Percentiles rank a stretch among this genome's conserved stretches.
Conservation (phyloP, 2,329 filamentous ascomycete genomes). For the Thyridium curvatum region DNA sequence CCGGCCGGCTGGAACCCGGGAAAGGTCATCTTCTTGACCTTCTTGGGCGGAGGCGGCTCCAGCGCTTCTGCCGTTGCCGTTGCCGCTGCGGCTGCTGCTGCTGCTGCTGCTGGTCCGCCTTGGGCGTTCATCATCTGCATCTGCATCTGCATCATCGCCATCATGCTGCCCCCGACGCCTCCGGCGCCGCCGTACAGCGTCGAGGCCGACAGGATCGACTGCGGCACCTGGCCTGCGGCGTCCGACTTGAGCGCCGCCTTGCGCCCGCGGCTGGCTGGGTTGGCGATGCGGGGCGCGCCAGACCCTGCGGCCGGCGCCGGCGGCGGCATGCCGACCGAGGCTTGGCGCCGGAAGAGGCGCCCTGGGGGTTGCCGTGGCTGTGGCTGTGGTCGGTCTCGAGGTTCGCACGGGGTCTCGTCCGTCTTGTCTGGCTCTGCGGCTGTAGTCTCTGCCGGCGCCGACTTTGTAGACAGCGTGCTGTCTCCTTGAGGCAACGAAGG, state of each 20-base stretch:
- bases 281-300: slow-evolving; percentile 22
- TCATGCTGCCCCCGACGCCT: neutral
- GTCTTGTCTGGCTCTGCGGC: neutral
- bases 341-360: too few relatives aligned
- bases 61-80: neutral
- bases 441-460: neutral
- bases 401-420: too few relatives aligned
- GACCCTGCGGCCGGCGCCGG: neutral
- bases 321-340: too few relatives aligned
- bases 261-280: slow-evolving; percentile 45
- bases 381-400: too few relatives aligned
- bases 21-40: slow-evolving; percentile 19
- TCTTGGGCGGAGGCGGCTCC: slow-evolving; percentile 11
- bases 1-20: slow-evolving; percentile 43
- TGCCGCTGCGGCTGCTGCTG: neutral
- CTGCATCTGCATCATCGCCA: neutral
- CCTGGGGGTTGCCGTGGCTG: too few relatives aligned
- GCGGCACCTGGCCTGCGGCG: slow-evolving; percentile 41
- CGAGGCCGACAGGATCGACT: slow-evolving; percentile 26
- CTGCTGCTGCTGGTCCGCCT: neutral
- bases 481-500: neutral
- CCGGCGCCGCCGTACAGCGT: slow-evolving; percentile 6
- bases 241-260: slow-evolving; percentile 47
- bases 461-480: neutral
- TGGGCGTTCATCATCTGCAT: neutral